These are phyloP conservation scores for Dothiorella sarmentorum DNA, from an alignment of 2,329 filamentous ascomycete genomes.

Conservation along the genomic window DNA sequence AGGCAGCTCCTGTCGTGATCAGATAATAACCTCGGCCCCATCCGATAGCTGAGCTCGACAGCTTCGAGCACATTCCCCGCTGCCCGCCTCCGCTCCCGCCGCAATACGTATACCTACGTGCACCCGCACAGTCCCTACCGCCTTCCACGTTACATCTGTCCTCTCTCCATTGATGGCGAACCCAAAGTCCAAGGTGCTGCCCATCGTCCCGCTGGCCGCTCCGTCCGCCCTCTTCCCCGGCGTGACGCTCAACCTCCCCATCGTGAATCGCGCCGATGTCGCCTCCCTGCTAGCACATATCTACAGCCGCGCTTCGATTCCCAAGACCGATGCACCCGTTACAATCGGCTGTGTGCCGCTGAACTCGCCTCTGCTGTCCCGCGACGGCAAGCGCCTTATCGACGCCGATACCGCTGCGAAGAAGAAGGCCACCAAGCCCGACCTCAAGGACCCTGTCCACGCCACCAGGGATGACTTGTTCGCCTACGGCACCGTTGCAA, in stretches of 20 bases:
- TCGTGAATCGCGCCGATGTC: conserved; percentile 81
- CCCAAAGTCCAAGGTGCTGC: conserved; percentile 49
- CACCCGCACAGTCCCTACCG: neutral
- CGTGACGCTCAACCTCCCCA: conserved; percentile 77
- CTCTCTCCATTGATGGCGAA: conserved; percentile 18
- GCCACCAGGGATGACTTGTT: conserved; percentile 64
- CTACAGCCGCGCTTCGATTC: conserved; percentile 69
- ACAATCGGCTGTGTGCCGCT: conserved; percentile 86
- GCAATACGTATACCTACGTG: neutral
- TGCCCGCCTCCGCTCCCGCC: conserved; percentile 4
- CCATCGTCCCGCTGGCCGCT: conserved; percentile 77
- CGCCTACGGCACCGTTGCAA: conserved; percentile 69
- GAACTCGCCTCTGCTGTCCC: conserved; percentile 68
- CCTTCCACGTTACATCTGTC: neutral
- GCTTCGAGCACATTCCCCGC: conserved; percentile 10
- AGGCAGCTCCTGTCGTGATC: neutral
- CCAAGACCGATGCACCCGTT: conserved; percentile 63
- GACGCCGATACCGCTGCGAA: conserved; percentile 53
- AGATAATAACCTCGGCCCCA: neutral
- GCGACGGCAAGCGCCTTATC: conserved; percentile 72
- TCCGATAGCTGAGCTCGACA: conserved; percentile 1
- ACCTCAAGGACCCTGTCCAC: conserved; percentile 37
- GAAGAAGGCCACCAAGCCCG: conserved; percentile 34
- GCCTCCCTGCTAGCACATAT: conserved; percentile 81
- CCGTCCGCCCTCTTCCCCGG: conserved; percentile 82